Evolutionary conservation across 345 rosid species (phyloP).

Genomic region (Dipteronia dyeriana): DNA sequence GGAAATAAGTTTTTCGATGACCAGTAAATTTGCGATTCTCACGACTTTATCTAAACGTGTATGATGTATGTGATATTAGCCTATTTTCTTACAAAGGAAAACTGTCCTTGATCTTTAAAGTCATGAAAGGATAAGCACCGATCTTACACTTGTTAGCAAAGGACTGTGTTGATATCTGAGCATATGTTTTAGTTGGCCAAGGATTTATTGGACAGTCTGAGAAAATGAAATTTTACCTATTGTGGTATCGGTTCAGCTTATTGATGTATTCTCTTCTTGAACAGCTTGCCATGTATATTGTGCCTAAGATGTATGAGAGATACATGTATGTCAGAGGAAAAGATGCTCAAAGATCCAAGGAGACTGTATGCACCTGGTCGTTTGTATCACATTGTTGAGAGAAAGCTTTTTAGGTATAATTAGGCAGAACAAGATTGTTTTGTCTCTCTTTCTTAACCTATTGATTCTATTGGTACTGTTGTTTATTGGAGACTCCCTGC

Average conservation of each 20-base stretch:
- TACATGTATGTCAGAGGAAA: conserved; percentile 85
- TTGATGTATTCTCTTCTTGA: conserved; percentile 19
- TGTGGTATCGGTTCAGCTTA: background rate
- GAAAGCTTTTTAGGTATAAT: conserved; percentile 82
- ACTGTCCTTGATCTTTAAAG: background rate
- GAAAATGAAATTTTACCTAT: background rate
- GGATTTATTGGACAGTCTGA: background rate
- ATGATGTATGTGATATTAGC: background rate
- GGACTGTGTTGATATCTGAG: background rate
- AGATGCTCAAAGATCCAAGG: conserved; percentile 92
- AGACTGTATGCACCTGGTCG: conserved; percentile 97
- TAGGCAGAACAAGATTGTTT: background rate
- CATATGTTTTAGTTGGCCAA: background rate
- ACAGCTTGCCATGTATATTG: conserved; percentile 87
- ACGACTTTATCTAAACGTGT: background rate
- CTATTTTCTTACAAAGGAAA: background rate
- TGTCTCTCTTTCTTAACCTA: background rate
- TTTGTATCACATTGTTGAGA: conserved; percentile 91
- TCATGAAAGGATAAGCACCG: background rate
- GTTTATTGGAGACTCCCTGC: too few species aligned
- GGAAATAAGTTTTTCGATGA: background rate
- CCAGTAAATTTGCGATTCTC: background rate
- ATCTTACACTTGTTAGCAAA: conserved; percentile 4
- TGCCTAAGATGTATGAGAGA: conserved; percentile 91
- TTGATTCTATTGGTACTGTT: background rate